Evolutionary conservation across 805 yeast genomes (phyloP).

Genomic region (Blastobotrys mokoenaii): DNA sequence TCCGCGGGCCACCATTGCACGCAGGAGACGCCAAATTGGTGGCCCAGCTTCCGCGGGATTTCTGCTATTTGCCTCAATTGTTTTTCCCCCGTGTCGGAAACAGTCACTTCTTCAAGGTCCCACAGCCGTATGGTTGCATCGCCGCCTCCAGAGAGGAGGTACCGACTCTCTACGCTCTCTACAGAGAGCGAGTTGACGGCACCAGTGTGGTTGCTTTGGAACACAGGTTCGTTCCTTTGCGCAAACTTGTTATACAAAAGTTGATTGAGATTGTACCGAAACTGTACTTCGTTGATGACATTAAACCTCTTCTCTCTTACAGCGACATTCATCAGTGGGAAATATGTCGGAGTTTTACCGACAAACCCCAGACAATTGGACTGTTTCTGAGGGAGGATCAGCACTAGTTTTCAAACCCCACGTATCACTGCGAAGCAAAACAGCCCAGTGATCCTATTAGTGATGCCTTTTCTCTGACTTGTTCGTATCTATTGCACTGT

Average conservation of each 20-base stretch:
- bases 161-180: constrained; percentile 40
- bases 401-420: too few relatives aligned
- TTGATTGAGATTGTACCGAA: background rate
- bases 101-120: constrained; percentile 38
- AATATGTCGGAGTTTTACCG: too few relatives aligned
- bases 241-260: background rate
- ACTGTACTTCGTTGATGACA: background rate
- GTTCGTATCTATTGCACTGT: too few relatives aligned
- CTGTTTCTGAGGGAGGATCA: too few relatives aligned
- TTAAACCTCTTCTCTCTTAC: too few relatives aligned
- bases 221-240: background rate
- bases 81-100: constrained; percentile 9
- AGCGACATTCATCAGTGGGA: too few relatives aligned
- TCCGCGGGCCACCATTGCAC: constrained; percentile 87
- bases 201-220: constrained; percentile 25
- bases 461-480: too few relatives aligned
- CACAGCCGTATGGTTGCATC: constrained; percentile 62
- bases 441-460: too few relatives aligned
- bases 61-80: constrained; percentile 6
- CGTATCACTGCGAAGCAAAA: too few relatives aligned
- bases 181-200: constrained; percentile 56
- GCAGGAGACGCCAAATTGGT: constrained; percentile 63
- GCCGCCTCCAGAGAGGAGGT: constrained; percentile 61
- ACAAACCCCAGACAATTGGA: too few relatives aligned
- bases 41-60: constrained; percentile 33